Evolutionary conservation across 805 yeast species (phyloP).

Genomic region (Saturnispora gosingensis): DNA sequence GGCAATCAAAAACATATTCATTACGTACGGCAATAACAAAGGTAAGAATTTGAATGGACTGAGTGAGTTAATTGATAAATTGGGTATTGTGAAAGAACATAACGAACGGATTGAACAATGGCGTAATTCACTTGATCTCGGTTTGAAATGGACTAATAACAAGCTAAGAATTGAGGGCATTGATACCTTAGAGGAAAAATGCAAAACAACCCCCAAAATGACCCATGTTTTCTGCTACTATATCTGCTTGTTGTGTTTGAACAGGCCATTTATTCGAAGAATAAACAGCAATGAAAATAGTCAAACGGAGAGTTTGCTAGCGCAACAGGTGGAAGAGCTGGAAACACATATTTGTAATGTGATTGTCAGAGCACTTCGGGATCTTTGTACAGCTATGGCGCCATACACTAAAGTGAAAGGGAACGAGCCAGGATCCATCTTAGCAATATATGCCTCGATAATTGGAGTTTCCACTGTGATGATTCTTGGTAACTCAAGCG

Average conservation of each 20-base stretch:
- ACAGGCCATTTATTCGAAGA: slow-evolving; percentile 39
- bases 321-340: slow-evolving; percentile 26
- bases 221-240: slow-evolving; percentile 50
- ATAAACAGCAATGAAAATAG: background rate
- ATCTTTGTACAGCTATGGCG: slow-evolving; percentile 31
- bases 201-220: slow-evolving; percentile 43
- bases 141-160: slow-evolving; percentile 39
- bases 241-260: slow-evolving; percentile 47
- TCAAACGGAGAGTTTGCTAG: background rate
- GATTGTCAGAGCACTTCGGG: slow-evolving; percentile 34
- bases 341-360: slow-evolving; percentile 15
- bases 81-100: slow-evolving; percentile 1
- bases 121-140: slow-evolving; percentile 41
- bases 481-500: slow-evolving; percentile 2
- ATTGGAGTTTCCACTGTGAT: slow-evolving; percentile 6
- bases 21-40: background rate
- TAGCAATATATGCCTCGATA: slow-evolving; percentile 35
- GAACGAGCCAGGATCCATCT: slow-evolving; percentile 33
- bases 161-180: slow-evolving; percentile 6
- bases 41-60: background rate
- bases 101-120: slow-evolving; percentile 26
- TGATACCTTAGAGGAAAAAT: slow-evolving; percentile 28
- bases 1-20: slow-evolving; percentile 36
- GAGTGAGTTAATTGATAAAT: background rate
- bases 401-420: slow-evolving; percentile 34